Base-by-base conservation (phyloP, 768 basidiomycete species). In the Auricularia cornea region DNA sequence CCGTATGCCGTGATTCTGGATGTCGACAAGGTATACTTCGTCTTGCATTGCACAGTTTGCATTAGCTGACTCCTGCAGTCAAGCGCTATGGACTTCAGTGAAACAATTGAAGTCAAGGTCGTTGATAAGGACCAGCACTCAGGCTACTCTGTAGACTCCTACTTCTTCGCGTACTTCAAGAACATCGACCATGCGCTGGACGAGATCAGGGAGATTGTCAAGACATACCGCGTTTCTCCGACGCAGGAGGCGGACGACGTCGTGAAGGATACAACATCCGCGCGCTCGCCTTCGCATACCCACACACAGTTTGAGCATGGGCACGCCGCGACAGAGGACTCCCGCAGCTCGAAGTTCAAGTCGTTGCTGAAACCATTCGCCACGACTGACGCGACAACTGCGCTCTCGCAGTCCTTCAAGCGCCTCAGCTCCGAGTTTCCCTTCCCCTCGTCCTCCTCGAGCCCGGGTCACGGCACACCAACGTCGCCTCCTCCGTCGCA, bases 111-210 rank as follows among this genome's bases (percentile, higher is more conserved):
- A 76, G 83, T 98, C 67, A 94, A 94, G 75, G 92, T 94, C 14
- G 79, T 91, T 61, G 80, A 80, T 61, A 69, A 71, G 30, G 75
- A 77, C n/a, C 92, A 95, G 74, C 88, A 87, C 67, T 83, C 83
- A 67, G 72, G 73, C 23, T 88, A 87, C 69, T 84, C 87, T 1
- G 74, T 90, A 35, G 91, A 93, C 71, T 92, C 91, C 2, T 94
- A 93, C 71, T 97, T 96, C 75, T 96, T 96, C 70, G 93, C 95
- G 16, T 98, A 97, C 73, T 97, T 98, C 74, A 86, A 86, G 67
- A 84, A 95, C 73, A 80, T 93, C 40, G 80, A 87, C 6, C 79
- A 73, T 38, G 91, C 93, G 1, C 79, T 95, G 62, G 87, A 89
- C 48, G 85, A 89, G 72, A 94, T 98, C 64, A 86, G 90, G 32